phyloP scores from a whole-genome alignment of 106 monocot species.

The Apostasia shenzhenica region DNA sequence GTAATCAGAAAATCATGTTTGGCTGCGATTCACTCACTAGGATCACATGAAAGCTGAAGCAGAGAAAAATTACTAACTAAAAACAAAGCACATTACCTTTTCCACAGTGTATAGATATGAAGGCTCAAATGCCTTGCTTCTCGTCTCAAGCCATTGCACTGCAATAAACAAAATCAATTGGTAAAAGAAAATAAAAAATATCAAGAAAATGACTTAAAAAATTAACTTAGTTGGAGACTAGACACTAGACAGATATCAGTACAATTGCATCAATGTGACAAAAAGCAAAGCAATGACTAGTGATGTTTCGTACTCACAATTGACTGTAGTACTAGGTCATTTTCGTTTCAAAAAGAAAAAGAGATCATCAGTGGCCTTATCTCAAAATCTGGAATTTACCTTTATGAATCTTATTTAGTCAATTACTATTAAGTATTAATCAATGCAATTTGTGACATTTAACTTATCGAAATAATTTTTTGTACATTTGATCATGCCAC shows the following conservation, averaged over 20 bases:
- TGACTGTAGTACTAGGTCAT: no score
- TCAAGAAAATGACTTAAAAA: not conserved
- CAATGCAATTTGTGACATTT: no score
- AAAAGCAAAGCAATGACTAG: no score
- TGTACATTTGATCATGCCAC: no score
- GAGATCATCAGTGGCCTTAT: no score
- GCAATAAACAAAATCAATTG: constrained; percentile 13
- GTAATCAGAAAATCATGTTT: not conserved
- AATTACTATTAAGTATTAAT: no score
- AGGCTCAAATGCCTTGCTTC: constrained; percentile 90
- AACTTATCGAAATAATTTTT: no score
- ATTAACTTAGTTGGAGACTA: not conserved
- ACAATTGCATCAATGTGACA: no score
- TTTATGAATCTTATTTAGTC: no score
- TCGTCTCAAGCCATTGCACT: constrained; percentile 89
- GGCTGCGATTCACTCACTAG: not conserved
- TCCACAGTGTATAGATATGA: constrained; percentile 87
- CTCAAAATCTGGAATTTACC: no score
- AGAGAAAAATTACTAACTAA: not conserved
- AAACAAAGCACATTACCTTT: constrained; percentile 43
- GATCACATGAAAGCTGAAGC: constrained; percentile 1
- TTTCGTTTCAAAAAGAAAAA: no score
- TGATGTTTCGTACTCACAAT: no score
- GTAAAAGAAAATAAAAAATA: constrained; percentile 6
- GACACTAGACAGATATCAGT: not conserved